phyloP scores from a whole-genome alignment of 495 filamentous ascomycete genomes.

The Penicillium pancosmium region DNA sequence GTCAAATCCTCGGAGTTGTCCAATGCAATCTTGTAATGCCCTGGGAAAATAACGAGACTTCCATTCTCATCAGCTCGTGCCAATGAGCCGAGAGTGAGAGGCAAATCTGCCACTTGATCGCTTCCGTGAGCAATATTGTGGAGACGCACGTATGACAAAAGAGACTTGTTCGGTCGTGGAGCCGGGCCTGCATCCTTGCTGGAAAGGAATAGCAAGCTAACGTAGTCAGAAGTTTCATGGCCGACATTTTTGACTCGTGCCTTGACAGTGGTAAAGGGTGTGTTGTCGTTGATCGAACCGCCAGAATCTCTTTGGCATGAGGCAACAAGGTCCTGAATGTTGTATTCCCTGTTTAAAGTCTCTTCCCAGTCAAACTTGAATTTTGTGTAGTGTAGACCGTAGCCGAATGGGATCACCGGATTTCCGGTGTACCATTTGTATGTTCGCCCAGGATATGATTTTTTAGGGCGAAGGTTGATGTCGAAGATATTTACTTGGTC shows the following conservation, averaged over 20 bases:
- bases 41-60: slow-evolving; percentile 60
- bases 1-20: slow-evolving; percentile 32
- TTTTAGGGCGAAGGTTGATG: slow-evolving; percentile 49
- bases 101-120: slow-evolving; percentile 34
- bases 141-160: slow-evolving; percentile 55
- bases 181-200: slow-evolving; percentile 50
- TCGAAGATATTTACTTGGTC: slow-evolving; percentile 52
- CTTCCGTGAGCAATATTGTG: slow-evolving; percentile 40
- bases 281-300: slow-evolving; percentile 10
- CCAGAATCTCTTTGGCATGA: slow-evolving; percentile 11
- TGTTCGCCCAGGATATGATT: slow-evolving; percentile 42
- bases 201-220: slow-evolving; percentile 53
- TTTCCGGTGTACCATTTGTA: slow-evolving; percentile 53
- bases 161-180: slow-evolving; percentile 59
- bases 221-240: slow-evolving; percentile 53
- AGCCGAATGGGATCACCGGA: slow-evolving; percentile 45
- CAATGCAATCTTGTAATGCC: slow-evolving; percentile 54
- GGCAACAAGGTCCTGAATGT: slow-evolving; percentile 14
- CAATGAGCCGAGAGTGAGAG: slow-evolving; percentile 55
- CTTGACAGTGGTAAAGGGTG: slow-evolving; percentile 40
- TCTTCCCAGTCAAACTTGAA: slow-evolving; percentile 23
- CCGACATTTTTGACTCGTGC: slow-evolving; percentile 52
- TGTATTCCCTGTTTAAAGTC: slow-evolving; percentile 10
- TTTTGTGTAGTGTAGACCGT: slow-evolving; percentile 49
- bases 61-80: slow-evolving; percentile 57